Evolutionary conservation across 192 early-diverging fungal species (phyloP).

Genomic region (Backusella tuberculispora): DNA sequence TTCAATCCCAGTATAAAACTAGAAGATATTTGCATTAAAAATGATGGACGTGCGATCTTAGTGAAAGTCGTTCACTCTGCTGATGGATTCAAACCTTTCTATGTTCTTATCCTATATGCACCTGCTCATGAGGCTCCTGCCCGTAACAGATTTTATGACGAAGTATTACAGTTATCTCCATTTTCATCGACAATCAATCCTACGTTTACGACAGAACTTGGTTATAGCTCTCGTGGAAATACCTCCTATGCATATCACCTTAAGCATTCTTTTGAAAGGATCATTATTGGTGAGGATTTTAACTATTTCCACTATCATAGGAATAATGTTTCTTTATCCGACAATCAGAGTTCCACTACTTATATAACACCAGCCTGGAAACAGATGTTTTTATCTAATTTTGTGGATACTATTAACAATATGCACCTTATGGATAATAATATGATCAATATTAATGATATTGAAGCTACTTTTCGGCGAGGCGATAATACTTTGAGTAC

Average conservation of each 20-base stretch:
- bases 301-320: slow-evolving; percentile 16
- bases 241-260: background rate
- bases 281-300: background rate
- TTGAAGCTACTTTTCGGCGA: slow-evolving; percentile 3
- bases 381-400: background rate
- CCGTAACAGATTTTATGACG: background rate
- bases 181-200: background rate
- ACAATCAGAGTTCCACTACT: background rate
- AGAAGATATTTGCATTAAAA: background rate
- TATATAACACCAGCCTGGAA: background rate
- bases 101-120: slow-evolving; percentile 2
- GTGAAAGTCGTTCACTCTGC: background rate
- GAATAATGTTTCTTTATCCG: too few relatives aligned
- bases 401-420: background rate
- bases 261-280: background rate
- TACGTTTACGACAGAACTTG: background rate
- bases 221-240: background rate
- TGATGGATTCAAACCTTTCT: background rate
- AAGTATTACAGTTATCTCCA: background rate
- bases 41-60: background rate
- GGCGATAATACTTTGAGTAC: background rate
- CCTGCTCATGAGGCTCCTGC: background rate
- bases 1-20: background rate
- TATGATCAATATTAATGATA: background rate
- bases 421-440: slow-evolving; percentile 1